Evolutionary conservation across 768 basidiomycete species (phyloP).

Genomic region (Auricularia auricula-judae): DNA sequence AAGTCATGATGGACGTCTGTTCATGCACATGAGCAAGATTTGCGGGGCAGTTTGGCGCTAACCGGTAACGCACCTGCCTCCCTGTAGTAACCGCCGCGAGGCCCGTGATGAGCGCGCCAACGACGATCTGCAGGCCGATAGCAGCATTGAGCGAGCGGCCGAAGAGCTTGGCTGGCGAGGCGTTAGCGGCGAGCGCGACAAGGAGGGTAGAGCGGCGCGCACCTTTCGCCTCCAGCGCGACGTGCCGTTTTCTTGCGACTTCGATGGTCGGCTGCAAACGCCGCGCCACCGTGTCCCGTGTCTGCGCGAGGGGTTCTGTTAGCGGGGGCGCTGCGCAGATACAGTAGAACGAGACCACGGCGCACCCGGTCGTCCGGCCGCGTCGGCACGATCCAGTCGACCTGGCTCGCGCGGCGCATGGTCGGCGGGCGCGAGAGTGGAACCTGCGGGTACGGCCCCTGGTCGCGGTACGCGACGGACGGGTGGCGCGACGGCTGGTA

Average conservation of each 20-base stretch:
- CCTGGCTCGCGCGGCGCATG: background rate
- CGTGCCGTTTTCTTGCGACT: background rate
- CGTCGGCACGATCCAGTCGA: background rate
- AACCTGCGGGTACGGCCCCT: background rate
- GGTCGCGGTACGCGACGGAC: background rate
- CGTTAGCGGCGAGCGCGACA: background rate
- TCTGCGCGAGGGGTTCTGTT: background rate
- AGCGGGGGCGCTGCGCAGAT: background rate
- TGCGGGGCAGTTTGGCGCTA: too few species aligned
- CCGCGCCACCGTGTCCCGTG: background rate
- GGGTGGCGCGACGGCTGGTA: too few species aligned
- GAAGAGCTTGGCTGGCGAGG: slow-evolving; percentile 8
- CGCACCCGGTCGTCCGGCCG: background rate
- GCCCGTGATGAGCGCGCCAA: slow-evolving; percentile 60
- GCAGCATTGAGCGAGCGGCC: slow-evolving; percentile 29
- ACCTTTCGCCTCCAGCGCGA: background rate
- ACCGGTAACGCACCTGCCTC: slow-evolving; percentile 24
- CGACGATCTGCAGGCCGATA: slow-evolving; percentile 49
- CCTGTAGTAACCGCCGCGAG: slow-evolving; percentile 39
- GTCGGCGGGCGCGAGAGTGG: background rate
- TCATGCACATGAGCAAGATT: too few species aligned
- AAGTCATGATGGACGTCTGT: slow-evolving; percentile 1
- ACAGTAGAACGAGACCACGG: background rate
- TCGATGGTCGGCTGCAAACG: background rate
- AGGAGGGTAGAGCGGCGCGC: background rate